Conservation (phyloP, 176 grass and related monocot genomes). For the Leersia perrieri region DNA sequence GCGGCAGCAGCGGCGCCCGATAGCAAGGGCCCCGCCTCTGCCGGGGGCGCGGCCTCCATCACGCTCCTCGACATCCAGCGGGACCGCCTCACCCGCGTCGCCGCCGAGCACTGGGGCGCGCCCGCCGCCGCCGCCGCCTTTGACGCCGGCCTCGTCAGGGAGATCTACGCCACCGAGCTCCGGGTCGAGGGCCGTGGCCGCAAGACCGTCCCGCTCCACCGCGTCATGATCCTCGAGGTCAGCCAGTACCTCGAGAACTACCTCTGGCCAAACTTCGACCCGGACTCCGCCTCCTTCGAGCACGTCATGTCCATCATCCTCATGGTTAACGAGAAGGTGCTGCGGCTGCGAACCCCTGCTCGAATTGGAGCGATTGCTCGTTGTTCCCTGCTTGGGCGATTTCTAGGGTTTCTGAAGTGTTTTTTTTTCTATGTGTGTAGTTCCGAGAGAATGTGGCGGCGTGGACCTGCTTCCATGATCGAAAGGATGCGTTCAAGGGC, state of each 20-base stretch:
- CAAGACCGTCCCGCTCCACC: conserved; percentile 85
- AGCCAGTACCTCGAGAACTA: conserved; percentile 99
- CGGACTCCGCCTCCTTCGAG: conserved; percentile 62
- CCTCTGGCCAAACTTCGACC: conserved; percentile 93
- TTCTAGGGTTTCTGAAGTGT: conserved; percentile 43
- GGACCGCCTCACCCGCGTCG: conserved; percentile 77
- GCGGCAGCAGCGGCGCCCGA: conserved; percentile 15
- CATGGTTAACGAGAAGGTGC: conserved; percentile 98
- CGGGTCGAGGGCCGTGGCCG: conserved; percentile 50
- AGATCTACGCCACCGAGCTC: conserved; percentile 80
- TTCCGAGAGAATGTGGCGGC: conserved; percentile 93
- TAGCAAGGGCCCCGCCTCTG: conserved; percentile 39
- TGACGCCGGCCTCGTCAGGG: conserved; percentile 70
- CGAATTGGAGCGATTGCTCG: not conserved
- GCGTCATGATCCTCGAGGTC: conserved; percentile 98
- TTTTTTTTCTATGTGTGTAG: conserved; percentile 43
- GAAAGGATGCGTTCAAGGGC: conserved; percentile 72
- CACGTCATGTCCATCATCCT: conserved; percentile 96
- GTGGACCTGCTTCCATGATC: conserved; percentile 80
- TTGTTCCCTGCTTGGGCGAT: not conserved
- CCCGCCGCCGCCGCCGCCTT: conserved; percentile 35
- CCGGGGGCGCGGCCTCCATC: conserved; percentile 36
- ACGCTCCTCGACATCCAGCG: conserved; percentile 91
- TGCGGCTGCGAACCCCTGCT: not conserved
- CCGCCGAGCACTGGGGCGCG: conserved; percentile 64